Conservation (phyloP, 1,284 basidiomycete species). For the Cryptococcus hybrid region DNA sequence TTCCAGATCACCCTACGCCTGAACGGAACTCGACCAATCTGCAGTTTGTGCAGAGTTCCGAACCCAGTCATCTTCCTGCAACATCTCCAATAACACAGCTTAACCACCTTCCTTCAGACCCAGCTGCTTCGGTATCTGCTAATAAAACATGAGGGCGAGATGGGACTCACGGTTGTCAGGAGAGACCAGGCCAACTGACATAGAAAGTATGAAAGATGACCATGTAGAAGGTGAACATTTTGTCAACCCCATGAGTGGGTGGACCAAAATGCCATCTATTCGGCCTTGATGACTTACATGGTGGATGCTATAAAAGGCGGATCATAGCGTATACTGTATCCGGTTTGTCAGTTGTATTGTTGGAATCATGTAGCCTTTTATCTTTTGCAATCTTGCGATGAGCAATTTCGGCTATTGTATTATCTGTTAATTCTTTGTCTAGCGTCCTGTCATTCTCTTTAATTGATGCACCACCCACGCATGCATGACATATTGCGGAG, state of each 20-base stretch:
- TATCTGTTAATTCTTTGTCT: too few species aligned
- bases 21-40: background rate
- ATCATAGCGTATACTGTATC: too few species aligned
- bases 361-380: too few species aligned
- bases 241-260: background rate
- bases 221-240: background rate
- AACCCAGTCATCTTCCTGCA: background rate
- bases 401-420: too few species aligned
- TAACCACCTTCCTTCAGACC: background rate
- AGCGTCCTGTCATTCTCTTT: too few species aligned
- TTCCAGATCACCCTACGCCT: background rate
- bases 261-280: conserved; percentile 24
- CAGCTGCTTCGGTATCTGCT: background rate
- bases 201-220: background rate
- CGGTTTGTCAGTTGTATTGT: too few species aligned
- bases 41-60: background rate
- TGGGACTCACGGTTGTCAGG: background rate
- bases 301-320: conserved; percentile 6
- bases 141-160: background rate
- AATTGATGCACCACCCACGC: too few species aligned
- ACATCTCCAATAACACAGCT: too few species aligned
- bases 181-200: background rate
- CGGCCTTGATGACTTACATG: conserved; percentile 28
- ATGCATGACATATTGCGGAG: too few species aligned
- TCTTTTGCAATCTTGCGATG: too few species aligned